phyloP scores from a whole-genome alignment of 2,329 filamentous ascomycete species.

The Triangularia verruculosa region DNA sequence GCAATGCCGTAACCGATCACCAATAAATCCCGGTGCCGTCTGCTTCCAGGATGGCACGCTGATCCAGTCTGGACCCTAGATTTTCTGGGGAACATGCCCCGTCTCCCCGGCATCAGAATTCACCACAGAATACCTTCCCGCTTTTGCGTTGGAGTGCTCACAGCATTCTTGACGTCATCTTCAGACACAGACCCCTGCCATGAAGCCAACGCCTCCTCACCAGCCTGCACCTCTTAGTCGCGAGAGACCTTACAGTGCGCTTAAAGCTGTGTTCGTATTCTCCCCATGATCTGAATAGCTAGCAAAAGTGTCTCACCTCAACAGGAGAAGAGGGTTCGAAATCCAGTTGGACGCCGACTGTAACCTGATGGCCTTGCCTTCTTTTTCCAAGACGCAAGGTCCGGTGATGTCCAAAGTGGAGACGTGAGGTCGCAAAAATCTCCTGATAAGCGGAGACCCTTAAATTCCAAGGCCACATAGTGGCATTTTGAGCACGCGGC shows the following conservation, averaged over 20 bases:
- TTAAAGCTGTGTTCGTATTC: too few species aligned
- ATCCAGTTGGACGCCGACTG: neutral
- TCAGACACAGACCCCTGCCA: neutral
- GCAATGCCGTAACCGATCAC: neutral
- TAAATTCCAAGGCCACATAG: neutral
- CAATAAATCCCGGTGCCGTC: neutral
- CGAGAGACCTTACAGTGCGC: too few species aligned
- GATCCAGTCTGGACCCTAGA: neutral
- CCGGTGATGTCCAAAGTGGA: constrained; percentile 2
- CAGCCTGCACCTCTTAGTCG: neutral
- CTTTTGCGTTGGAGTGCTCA: neutral
- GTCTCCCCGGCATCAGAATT: neutral
- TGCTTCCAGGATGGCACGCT: neutral
- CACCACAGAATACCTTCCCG: neutral
- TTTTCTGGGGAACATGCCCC: neutral
- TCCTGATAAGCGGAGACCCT: neutral
- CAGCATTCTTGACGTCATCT: neutral
- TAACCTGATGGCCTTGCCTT: neutral
- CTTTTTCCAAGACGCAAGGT: neutral
- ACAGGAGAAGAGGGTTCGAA: too few species aligned
- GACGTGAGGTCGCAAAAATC: neutral
- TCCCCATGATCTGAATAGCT: too few species aligned
- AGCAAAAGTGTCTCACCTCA: neutral
- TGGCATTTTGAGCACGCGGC: neutral
- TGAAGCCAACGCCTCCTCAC: neutral